Evolutionary conservation across 768 basidiomycete genomes (phyloP).

Genomic region (Termitomyces heimii): DNA sequence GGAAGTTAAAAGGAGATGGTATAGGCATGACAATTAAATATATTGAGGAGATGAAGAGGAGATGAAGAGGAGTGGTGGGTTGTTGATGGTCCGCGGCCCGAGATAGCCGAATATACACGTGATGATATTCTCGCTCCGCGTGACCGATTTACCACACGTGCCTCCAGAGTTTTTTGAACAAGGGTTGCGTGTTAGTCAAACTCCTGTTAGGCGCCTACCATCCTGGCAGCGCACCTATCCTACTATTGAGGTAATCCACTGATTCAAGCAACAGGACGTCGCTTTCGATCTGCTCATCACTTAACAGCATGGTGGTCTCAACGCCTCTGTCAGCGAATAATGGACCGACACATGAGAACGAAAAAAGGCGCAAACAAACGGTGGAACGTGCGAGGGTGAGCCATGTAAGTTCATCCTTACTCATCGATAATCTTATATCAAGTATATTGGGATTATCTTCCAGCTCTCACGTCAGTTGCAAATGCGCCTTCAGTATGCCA

Average conservation of each 20-base stretch:
- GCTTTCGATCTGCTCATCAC: background rate
- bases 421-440: background rate
- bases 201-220: background rate
- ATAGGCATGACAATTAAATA: background rate
- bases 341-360: slow-evolving; percentile 26
- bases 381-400: slow-evolving; percentile 51
- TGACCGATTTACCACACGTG: slow-evolving; percentile 17
- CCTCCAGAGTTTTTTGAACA: slow-evolving; percentile 12
- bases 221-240: background rate
- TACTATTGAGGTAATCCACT: too few species aligned
- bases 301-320: slow-evolving; percentile 26
- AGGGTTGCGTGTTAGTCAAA: slow-evolving; percentile 11
- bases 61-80: too few species aligned
- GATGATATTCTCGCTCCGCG: slow-evolving; percentile 12
- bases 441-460: background rate
- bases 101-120: slow-evolving; percentile 9
- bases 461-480: slow-evolving; percentile 71
- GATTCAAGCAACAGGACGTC: background rate
- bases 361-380: slow-evolving; percentile 43
- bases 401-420: slow-evolving; percentile 37
- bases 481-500: slow-evolving; percentile 70
- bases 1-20: slow-evolving; percentile 73
- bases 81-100: slow-evolving; percentile 1
- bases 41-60: background rate
- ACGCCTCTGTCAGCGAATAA: slow-evolving; percentile 19